phyloP scores from a whole-genome alignment of 805 yeast species.

The Saturnispora gosingensis region DNA sequence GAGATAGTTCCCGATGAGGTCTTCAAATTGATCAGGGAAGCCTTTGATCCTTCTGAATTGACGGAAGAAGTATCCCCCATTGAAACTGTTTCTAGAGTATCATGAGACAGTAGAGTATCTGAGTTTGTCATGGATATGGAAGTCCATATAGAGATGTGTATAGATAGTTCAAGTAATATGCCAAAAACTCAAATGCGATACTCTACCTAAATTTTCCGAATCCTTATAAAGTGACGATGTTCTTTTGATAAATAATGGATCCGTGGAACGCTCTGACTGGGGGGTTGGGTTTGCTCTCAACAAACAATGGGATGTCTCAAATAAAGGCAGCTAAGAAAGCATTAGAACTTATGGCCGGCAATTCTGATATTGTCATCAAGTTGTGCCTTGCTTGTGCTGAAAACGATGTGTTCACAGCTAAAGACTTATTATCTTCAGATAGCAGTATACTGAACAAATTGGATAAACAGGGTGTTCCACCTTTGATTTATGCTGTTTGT shows the following conservation, averaged over 20 bases:
- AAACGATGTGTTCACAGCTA: constrained; percentile 26
- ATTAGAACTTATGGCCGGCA: constrained; percentile 21
- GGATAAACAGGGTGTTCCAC: constrained; percentile 36
- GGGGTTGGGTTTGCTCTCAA: constrained; percentile 11
- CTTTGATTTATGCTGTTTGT: constrained; percentile 46
- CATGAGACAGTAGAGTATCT: background rate
- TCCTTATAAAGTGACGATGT: background rate
- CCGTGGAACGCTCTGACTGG: constrained; percentile 25
- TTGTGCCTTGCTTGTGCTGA: constrained; percentile 32
- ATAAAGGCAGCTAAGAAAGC: constrained; percentile 31
- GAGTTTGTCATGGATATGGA: background rate
- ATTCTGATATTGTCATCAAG: constrained; percentile 18
- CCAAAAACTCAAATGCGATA: background rate
- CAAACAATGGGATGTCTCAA: constrained; percentile 26
- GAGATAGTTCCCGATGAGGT: background rate
- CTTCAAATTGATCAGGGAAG: background rate
- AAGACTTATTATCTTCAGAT: constrained; percentile 20
- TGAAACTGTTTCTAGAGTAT: background rate
- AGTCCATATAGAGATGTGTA: background rate
- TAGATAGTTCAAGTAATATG: background rate
- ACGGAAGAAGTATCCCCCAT: background rate
- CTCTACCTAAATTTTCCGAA: background rate
- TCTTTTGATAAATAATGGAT: constrained; percentile 17
- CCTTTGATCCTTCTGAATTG: background rate
- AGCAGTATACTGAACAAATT: constrained; percentile 17